Evolutionary conservation across 768 basidiomycete species (phyloP).

Genomic region (Xerocomellus amylosporus): DNA sequence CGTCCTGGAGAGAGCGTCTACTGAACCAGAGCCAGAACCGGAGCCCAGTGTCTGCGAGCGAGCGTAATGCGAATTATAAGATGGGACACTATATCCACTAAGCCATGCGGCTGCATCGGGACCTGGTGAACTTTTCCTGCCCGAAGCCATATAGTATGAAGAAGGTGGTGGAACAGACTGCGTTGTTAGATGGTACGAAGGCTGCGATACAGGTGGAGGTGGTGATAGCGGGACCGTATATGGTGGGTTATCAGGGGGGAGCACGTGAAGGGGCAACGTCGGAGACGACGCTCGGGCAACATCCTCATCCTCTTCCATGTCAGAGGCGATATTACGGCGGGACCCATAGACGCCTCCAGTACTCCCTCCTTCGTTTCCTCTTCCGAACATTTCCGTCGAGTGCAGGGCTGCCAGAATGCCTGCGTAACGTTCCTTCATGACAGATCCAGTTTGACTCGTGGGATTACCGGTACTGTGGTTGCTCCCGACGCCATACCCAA

Average conservation of each 20-base stretch:
- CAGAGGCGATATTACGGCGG: slow-evolving; percentile 9
- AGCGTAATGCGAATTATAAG: slow-evolving; percentile 26
- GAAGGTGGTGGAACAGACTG: slow-evolving; percentile 27
- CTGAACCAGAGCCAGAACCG: slow-evolving; percentile 24
- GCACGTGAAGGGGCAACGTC: slow-evolving; percentile 20
- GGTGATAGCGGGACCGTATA: slow-evolving; percentile 26
- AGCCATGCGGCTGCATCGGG: slow-evolving; percentile 28
- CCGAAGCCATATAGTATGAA: slow-evolving; percentile 15
- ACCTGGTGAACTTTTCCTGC: slow-evolving; percentile 27
- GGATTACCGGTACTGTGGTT: not conserved
- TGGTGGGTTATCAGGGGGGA: slow-evolving; percentile 10
- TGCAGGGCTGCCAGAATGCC: slow-evolving; percentile 27
- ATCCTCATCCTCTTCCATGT: slow-evolving; percentile 9
- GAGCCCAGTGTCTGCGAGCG: slow-evolving; percentile 30
- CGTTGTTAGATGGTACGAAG: slow-evolving; percentile 3
- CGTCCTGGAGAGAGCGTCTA: slow-evolving; percentile 28
- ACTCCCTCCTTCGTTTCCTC: slow-evolving; percentile 23
- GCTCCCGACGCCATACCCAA: slow-evolving; percentile 1
- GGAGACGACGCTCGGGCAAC: slow-evolving; percentile 22
- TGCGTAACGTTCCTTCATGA: slow-evolving; percentile 29
- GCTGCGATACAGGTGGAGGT: slow-evolving; percentile 15
- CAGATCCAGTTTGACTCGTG: not conserved
- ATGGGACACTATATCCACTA: slow-evolving; percentile 26
- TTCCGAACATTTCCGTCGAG: slow-evolving; percentile 8
- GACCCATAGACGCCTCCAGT: slow-evolving; percentile 30